Evolutionary conservation across 805 yeast species (phyloP).

Genomic region (Candida suzukii): DNA sequence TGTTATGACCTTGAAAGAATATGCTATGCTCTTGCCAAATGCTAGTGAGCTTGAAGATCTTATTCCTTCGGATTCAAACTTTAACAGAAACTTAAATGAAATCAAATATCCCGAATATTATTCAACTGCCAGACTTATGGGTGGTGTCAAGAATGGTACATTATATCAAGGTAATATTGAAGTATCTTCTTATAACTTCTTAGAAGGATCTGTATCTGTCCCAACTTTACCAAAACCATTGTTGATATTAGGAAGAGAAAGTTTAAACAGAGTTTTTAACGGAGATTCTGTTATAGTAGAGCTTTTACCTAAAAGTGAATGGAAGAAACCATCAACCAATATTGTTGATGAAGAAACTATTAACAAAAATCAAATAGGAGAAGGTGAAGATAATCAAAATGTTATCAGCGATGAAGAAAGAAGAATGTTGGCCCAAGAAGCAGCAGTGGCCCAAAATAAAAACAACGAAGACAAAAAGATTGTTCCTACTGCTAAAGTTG

Average conservation of each 20-base stretch:
- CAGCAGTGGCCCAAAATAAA: slow-evolving; percentile 49
- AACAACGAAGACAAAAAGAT: slow-evolving; percentile 34
- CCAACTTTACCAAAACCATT: slow-evolving; percentile 75
- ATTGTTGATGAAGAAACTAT: slow-evolving; percentile 69
- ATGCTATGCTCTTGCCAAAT: slow-evolving; percentile 63
- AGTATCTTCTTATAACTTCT: slow-evolving; percentile 77
- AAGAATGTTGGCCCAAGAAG: slow-evolving; percentile 67
- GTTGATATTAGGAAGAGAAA: slow-evolving; percentile 73
- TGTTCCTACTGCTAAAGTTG: slow-evolving; percentile 92
- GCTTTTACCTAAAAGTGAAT: slow-evolving; percentile 72
- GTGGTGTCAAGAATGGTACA: slow-evolving; percentile 84
- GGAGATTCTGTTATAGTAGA: slow-evolving; percentile 92
- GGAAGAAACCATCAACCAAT: slow-evolving; percentile 81
- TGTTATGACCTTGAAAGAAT: slow-evolving; percentile 58
- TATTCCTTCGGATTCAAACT: slow-evolving; percentile 50
- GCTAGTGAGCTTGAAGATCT: slow-evolving; percentile 71
- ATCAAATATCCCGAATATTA: slow-evolving; percentile 71
- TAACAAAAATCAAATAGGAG: slow-evolving; percentile 55
- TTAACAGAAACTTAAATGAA: slow-evolving; percentile 35
- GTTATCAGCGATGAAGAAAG: slow-evolving; percentile 66
- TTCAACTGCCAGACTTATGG: slow-evolving; percentile 75
- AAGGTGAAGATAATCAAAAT: slow-evolving; percentile 36
- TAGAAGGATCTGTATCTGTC: slow-evolving; percentile 77
- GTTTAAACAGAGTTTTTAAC: slow-evolving; percentile 83
- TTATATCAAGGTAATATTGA: slow-evolving; percentile 79